Evolutionary conservation across 1,284 basidiomycete genomes (phyloP).

Genomic region (Sphagnurus paluster): DNA sequence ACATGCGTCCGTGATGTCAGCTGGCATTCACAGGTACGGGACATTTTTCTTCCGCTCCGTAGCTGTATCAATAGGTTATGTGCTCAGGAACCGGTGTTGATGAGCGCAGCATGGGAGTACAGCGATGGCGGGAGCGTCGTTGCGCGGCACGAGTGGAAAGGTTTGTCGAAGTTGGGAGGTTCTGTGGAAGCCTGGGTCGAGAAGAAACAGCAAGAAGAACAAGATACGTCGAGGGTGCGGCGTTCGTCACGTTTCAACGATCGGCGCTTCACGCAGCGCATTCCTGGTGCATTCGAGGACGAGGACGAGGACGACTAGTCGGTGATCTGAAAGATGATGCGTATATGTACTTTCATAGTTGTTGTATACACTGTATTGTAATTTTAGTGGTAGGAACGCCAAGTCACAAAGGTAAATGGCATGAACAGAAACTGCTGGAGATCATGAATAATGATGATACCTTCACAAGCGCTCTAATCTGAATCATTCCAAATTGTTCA

Average conservation of each 20-base stretch:
- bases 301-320: conserved; percentile 20
- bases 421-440: no score
- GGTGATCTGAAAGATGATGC: conserved; percentile 18
- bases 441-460: no score
- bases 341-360: not conserved
- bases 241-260: conserved; percentile 25
- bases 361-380: no score
- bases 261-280: conserved; percentile 14
- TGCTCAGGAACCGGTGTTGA: conserved; percentile 78
- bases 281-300: conserved; percentile 32
- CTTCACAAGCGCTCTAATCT: not conserved
- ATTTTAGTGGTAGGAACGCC: no score
- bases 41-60: not conserved
- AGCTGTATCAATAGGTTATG: not conserved
- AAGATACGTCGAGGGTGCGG: conserved; percentile 23
- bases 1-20: conserved; percentile 90
- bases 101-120: conserved; percentile 89
- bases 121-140: conserved; percentile 67
- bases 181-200: conserved; percentile 77
- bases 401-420: no score
- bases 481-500: conserved; percentile 1
- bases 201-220: conserved; percentile 41
- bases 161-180: conserved; percentile 69
- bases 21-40: conserved; percentile 74
- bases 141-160: conserved; percentile 94